Base-by-base conservation (phyloP, 2,329 filamentous ascomycete species). In the Lasiodiplodia citricola region DNA sequence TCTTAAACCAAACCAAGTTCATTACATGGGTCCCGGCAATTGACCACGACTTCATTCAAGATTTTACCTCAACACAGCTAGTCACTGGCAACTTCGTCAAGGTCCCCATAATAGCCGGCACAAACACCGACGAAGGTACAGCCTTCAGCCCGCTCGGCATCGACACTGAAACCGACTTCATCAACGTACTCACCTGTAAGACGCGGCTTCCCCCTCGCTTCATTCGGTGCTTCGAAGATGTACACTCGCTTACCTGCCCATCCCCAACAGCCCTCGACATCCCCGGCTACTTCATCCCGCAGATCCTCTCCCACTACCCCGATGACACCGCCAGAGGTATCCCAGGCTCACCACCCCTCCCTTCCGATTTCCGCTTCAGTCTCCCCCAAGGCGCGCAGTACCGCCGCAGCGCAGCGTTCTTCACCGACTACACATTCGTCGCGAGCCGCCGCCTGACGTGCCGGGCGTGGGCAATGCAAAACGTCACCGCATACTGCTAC, bases 111-210 rank as follows among this genome's bases (percentile, higher is more conserved):
- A 82, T 92, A 5, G 80, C 85, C 41, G 90, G 91, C 6, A 85
- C 85, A 44, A 92, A 91, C 75, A 85, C 85, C 1, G 90, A 92
- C 72, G 90, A 92, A 75, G 90, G 88, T 2, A 85, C 85, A 0
- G 80, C 81, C 1, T 90, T 90, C 73, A 84, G 82, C 0, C 82
- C 83, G 13, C 75, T 70, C 7, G 85, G 83, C 21, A 84, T 90
- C 70, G 85, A 89, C 74, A 87, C 84, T 1, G 85, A 82, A 11
- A 82, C 79, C 16, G 82, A 89, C 62, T 87, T 90, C 73, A 76
- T 75, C 23, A 80, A 77, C 64, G 76, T 86, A 18, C 28, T 67
- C 10, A 72, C 66, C 21, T 73, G 51, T 54, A 31, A 4, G 51
- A 47, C 14, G 1, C 41, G 3, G 3, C 4, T 21, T 54, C 50